Evolutionary conservation across 352 stramenopile genomes (phyloP).

Genomic region (Peronospora farinosa): DNA sequence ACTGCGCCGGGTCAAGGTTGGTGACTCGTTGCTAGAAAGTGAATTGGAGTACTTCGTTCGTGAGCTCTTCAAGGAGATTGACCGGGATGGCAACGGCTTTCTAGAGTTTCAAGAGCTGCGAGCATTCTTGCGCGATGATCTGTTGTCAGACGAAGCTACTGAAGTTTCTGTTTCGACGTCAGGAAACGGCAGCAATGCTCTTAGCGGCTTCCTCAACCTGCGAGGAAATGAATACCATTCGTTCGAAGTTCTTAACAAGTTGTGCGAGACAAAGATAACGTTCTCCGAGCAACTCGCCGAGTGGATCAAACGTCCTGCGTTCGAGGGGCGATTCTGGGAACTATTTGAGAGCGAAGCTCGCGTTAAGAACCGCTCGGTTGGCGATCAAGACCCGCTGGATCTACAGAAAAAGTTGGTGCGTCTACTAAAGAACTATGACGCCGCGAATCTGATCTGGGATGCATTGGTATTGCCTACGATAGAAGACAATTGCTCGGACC

Average conservation of each 20-base stretch:
- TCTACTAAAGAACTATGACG: conserved; percentile 64
- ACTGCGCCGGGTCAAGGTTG: conserved; percentile 57
- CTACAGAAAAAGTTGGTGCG: conserved; percentile 72
- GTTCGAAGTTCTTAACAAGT: conserved; percentile 48
- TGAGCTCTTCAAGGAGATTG: conserved; percentile 85
- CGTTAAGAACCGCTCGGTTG: conserved; percentile 37
- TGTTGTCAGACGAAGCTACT: conserved; percentile 29
- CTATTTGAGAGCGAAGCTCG: conserved; percentile 51
- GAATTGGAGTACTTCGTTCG: conserved; percentile 62
- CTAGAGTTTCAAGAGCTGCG: conserved; percentile 95
- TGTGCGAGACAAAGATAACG: conserved; percentile 51
- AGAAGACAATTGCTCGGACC: conserved; percentile 30
- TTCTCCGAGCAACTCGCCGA: conserved; percentile 43
- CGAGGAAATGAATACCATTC: conserved; percentile 65
- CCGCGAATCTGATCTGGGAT: conserved; percentile 56
- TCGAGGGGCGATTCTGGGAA: conserved; percentile 55
- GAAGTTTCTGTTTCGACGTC: conserved; percentile 8
- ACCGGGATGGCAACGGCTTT: conserved; percentile 86
- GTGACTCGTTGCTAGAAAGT: conserved; percentile 52
- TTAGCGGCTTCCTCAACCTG: conserved; percentile 58
- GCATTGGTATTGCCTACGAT: conserved; percentile 44
- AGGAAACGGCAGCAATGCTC: conserved; percentile 35
- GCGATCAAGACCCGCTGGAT: conserved; percentile 40
- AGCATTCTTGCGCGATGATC: conserved; percentile 53
- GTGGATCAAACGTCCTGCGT: conserved; percentile 38